Base-by-base conservation (phyloP, 148 eudicot genomes). In the Silene latifolia region DNA sequence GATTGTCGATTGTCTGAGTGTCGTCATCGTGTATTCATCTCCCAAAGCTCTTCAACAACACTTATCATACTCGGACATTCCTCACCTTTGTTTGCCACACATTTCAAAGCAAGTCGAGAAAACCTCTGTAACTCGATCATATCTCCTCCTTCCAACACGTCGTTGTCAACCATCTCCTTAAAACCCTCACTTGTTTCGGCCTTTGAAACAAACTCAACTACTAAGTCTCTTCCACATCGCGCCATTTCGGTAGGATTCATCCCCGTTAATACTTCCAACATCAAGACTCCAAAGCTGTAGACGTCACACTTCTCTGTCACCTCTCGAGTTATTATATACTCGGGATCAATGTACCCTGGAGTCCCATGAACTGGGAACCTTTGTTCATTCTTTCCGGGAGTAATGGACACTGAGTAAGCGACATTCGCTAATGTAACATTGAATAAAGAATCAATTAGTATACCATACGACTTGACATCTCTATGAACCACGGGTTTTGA, bases 61-160 rank as follows among this genome's bases (percentile, higher is more conserved):
- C 63, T 65, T 17, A 73, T 78, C 83, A 83, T 83, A 13, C 77
- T 74, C 9, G 86, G 86, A 42, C 86, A 76, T 23, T 77, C 68
- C 23, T 13, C 74, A 5, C 85, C 85, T 35, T 71, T 78, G 64
- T 18, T 20, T 19, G 68, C 72, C 44, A 82, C 60, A 60, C 84
- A 82, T 12, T 72, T 27, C 72, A n/a, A 58, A 0, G 81, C 84
- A 74, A 78, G 70, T 23, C 59, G 39, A 19, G 70, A 63, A 69
- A 78, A 25, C 12, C 11, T 20, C 10, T 63, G 58, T 18, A 82
- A 42, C 62, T 78, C 79, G 4, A 67, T 46, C 9, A 67, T 1
- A 9, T 69, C 73, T 6, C 72, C 85, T 69, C 64, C 73, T 3
- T 70, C 63, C 48, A 72, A 58, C 9, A 77, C 42, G 18, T 11